Conservation (phyloP, 495 filamentous ascomycete species). For the Pseudevernia furfuracea region DNA sequence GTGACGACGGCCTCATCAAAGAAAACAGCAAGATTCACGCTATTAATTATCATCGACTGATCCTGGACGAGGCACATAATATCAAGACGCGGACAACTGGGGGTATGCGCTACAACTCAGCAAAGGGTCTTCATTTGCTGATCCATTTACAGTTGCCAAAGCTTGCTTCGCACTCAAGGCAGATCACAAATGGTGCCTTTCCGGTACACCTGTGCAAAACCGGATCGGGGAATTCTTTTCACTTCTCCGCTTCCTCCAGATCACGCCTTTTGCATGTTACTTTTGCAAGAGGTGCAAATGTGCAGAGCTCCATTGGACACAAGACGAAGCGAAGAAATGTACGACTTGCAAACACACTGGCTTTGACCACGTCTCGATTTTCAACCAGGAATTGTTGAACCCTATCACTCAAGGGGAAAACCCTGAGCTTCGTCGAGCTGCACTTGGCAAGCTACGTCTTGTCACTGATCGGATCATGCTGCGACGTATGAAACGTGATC, state of each 20-base stretch:
- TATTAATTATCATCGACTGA: slow-evolving; percentile 79
- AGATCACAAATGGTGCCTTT: slow-evolving; percentile 88
- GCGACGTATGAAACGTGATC: slow-evolving; percentile 81
- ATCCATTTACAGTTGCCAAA: slow-evolving; percentile 49
- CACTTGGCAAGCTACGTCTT: slow-evolving; percentile 71
- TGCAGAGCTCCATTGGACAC: slow-evolving; percentile 72
- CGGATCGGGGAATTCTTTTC: slow-evolving; percentile 97
- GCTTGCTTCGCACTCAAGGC: slow-evolving; percentile 85
- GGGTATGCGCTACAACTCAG: slow-evolving; percentile 28
- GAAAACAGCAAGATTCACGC: slow-evolving; percentile 81
- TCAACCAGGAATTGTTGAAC: slow-evolving; percentile 91
- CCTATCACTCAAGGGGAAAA: slow-evolving; percentile 57
- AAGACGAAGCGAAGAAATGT: slow-evolving; percentile 60
- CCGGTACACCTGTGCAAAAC: slow-evolving; percentile 88
- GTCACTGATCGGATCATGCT: slow-evolving; percentile 91
- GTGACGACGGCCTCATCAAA: slow-evolving; percentile 64
- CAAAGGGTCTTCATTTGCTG: background rate
- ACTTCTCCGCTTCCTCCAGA: slow-evolving; percentile 78
- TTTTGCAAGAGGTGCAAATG: slow-evolving; percentile 82
- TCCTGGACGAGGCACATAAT: slow-evolving; percentile 93
- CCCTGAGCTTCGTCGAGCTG: slow-evolving; percentile 48
- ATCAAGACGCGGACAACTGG: slow-evolving; percentile 86
- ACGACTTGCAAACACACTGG: slow-evolving; percentile 56
- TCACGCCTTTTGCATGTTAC: slow-evolving; percentile 83
- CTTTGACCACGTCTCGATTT: slow-evolving; percentile 84